Evolutionary conservation across 305 asterid genomes (phyloP), one percentile per base, ranked within the genome.

Genomic region (Plantago coronopus): DNA sequence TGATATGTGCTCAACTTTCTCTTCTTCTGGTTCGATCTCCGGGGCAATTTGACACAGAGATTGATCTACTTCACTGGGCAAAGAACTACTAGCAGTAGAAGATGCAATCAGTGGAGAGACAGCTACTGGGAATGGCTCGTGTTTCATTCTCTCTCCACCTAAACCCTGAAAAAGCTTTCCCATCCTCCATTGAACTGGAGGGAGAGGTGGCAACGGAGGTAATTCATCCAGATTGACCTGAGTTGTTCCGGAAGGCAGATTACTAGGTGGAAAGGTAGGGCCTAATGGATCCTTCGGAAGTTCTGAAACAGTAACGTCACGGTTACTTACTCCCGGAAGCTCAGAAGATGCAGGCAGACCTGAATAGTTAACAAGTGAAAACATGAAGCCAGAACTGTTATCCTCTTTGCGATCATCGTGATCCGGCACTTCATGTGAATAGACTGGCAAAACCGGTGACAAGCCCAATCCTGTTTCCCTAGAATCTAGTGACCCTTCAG

Each of bases 151-250:
- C 72, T 74, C 82, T 57, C 62, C 70, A 66, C 72, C 83, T 25
- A 63, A 67, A 64, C 76, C 69, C 67, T 71, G 75, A 69, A 72
- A 85, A 70, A 75, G 70, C 71, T 78, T 89, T 19, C 91, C 91
- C 74, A 80, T 78, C 80, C 83, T 86, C 98, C 98, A 91, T 62
- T 88, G 95, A 67, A 86, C 82, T 17, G 98, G 99, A 76, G 99
- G 99, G 64, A 93, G 97, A 70, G 98, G 99, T 50, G 99, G 99
- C 84, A 89, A 64, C 38, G 97, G 96, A 71, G 99, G 88, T 74
- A 75, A 63, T 51, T 91, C 96, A 16, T 72, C 75, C 70, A 73
- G 79, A 62, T 69, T 71, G 51, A 72, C 59, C 73, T 63, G 81
- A 48, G 66, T 75, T 63, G 70, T 65, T 72, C 67, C 72, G 25